Evolutionary conservation across 2,329 filamentous ascomycete species (phyloP).

Genomic region (Phyllosticta citriasiana): DNA sequence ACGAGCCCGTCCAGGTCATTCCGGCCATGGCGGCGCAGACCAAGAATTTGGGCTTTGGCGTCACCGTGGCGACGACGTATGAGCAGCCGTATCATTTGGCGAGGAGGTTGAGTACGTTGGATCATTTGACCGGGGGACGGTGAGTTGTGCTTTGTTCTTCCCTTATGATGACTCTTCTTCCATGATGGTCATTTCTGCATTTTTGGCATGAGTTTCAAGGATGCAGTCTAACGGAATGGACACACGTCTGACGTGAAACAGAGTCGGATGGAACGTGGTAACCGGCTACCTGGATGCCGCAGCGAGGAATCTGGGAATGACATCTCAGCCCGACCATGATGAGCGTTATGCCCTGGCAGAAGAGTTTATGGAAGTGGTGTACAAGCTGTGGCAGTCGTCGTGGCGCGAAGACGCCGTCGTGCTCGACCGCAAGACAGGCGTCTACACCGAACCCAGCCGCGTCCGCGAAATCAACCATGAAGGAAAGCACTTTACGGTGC

Average conservation of each 20-base stretch:
- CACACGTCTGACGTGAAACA: background rate
- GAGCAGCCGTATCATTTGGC: slow-evolving; percentile 60
- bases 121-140: slow-evolving; percentile 57
- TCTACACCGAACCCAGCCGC: slow-evolving; percentile 49
- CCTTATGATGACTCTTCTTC: background rate
- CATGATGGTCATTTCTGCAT: background rate
- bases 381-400: slow-evolving; percentile 58
- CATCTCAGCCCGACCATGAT: slow-evolving; percentile 52
- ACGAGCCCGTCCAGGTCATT: slow-evolving; percentile 54
- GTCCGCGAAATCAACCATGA: slow-evolving; percentile 57
- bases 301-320: slow-evolving; percentile 51
- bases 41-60: slow-evolving; percentile 56
- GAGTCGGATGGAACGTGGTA: slow-evolving; percentile 41
- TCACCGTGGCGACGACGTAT: slow-evolving; percentile 59
- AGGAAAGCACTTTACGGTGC: slow-evolving; percentile 54
- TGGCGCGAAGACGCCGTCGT: slow-evolving; percentile 59
- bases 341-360: slow-evolving; percentile 55
- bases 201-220: background rate
- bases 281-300: slow-evolving; percentile 60
- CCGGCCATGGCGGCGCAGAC: slow-evolving; percentile 60
- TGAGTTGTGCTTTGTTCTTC: background rate
- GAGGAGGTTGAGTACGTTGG: slow-evolving; percentile 53
- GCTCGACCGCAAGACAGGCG: slow-evolving; percentile 45
- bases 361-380: slow-evolving; percentile 54
- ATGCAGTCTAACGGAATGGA: background rate